Base-by-base conservation (phyloP, 352 stramenopile genomes). In the Phytophthora pistaciae region DNA sequence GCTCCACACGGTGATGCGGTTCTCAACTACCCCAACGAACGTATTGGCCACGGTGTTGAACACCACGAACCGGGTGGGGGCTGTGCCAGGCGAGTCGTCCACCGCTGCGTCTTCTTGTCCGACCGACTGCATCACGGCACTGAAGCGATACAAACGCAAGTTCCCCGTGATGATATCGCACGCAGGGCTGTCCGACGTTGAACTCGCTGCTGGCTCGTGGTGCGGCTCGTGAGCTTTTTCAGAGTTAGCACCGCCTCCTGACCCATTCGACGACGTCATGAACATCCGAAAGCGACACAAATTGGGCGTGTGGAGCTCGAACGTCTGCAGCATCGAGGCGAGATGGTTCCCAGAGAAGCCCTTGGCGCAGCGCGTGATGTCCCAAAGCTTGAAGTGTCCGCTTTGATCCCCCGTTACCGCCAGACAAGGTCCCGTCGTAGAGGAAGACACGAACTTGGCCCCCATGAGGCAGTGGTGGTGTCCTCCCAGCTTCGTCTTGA, bases 301-400 rank as follows among this genome's bases (percentile, higher is more conserved):
- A 56, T 79, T 88, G 1, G 78, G 65, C 10, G 78, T 81, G 9
- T 79, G 70, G 7, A 88, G 58, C 46, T 88, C 80, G 56, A 91
- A 91, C 0, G 72, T 81, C 64, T 91, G 83, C 49, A 89, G 50
- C 50, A 82, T 63, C 0, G 56, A 50, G 5, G 68, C 66, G 8
- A 86, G 44, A 31, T 79, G 72, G 33, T 71, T 83, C 5, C 77
- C 74, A 60, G 66, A 77, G n/a, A 73, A 77, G 18, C 78, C 69
- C 18, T 78, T 80, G 10, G 86, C 70, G 31, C 82, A 91, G 3
- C 79, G 77, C 10, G 76, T 83, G 66, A 97, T 70, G 20, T 95
- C 83, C 90, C 90, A 97, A 25, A 95, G 70, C 57, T 90, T 89
- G 59, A 95, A 93, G 57, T 94, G 80, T 0, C 88, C 90, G 13